A percentile compares a stretch with the other conserved stretches of the same genome.
phyloP scores from a whole-genome alignment of 192 early-diverging fungal genomes.

The Coemansia sp. region DNA sequence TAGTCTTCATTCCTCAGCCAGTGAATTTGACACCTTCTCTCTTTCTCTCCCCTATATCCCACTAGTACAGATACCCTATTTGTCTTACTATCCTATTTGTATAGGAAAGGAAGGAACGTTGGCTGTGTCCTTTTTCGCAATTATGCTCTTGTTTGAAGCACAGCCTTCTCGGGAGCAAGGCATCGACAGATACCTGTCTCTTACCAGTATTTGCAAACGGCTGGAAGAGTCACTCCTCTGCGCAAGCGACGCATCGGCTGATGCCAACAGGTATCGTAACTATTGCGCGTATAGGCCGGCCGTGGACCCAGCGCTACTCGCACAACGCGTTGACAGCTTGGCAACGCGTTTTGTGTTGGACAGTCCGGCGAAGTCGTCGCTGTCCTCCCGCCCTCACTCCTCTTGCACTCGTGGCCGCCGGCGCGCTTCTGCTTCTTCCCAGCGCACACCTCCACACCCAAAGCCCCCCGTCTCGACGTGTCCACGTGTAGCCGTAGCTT shows the following conservation, averaged over 20 bases:
- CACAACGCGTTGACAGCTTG: not conserved
- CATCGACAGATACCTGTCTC: not conserved
- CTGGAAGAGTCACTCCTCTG: not conserved
- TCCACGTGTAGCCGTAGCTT: not conserved
- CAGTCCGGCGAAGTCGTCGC: not conserved
- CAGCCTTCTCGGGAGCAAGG: not conserved
- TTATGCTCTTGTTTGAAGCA: constrained; percentile 8
- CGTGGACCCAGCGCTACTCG: not conserved
- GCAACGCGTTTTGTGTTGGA: not conserved
- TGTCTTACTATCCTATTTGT: too few relatives aligned
- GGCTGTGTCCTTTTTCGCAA: not conserved
- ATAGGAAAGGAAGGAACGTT: not conserved
- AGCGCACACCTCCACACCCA: not conserved
- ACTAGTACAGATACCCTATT: too few relatives aligned
- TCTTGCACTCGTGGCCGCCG: not conserved
- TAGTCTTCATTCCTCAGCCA: not conserved
- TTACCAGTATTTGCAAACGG: not conserved
- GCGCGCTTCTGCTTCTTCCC: not conserved
- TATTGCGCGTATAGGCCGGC: not conserved
- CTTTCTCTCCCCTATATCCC: not conserved
- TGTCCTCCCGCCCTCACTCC: not conserved
- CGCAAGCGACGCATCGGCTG: not conserved
- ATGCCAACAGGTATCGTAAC: not conserved
- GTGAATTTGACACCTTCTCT: not conserved
- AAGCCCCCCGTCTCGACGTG: not conserved